These are phyloP conservation scores for Cercospora brassicicola DNA, from an alignment of 2,329 filamentous ascomycete genomes.

Conservation along the genomic window DNA sequence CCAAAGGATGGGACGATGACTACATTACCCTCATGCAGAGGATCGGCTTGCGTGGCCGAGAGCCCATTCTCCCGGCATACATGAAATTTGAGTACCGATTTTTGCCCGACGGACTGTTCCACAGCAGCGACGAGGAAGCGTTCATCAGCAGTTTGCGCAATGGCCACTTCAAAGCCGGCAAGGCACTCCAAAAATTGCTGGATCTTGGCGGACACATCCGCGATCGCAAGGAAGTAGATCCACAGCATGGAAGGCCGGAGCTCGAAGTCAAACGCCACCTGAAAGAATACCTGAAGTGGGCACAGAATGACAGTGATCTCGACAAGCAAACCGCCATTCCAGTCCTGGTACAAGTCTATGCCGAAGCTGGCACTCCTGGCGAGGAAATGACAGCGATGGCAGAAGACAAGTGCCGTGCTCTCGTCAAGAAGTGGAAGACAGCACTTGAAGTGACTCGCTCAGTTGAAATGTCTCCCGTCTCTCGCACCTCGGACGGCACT, in stretches of 20 bases:
- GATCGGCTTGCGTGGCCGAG: conserved; percentile 57
- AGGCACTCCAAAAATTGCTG: conserved; percentile 53
- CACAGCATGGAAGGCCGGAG: conserved; percentile 23
- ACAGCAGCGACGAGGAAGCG: conserved; percentile 42
- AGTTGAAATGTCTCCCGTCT: conserved; percentile 30
- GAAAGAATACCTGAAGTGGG: conserved; percentile 56
- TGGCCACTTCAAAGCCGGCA: conserved; percentile 53
- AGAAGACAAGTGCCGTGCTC: conserved; percentile 45
- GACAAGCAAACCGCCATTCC: conserved; percentile 40
- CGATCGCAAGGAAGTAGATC: conserved; percentile 48
- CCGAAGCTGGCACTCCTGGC: conserved; percentile 43
- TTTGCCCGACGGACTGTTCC: conserved; percentile 56
- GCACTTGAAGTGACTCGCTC: conserved; percentile 37
- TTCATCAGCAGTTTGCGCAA: conserved; percentile 48
- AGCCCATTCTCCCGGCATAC: conserved; percentile 54
- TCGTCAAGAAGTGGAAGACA: conserved; percentile 47
- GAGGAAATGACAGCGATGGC: conserved; percentile 46
- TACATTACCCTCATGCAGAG: conserved; percentile 56
- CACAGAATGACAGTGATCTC: conserved; percentile 50
- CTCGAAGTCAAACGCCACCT: conserved; percentile 27
- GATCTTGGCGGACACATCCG: conserved; percentile 54
- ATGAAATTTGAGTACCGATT: conserved; percentile 58
- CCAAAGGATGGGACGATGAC: conserved; percentile 51
- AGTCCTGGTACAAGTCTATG: conserved; percentile 49
- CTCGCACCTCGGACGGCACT: conserved; percentile 21